Percentiles rank a stretch among this genome's conserved stretches.
These are phyloP conservation scores for Climacium dendroides DNA, from an alignment of 225 moss, liverwort and hornwort genomes.

Conservation along the genomic window DNA sequence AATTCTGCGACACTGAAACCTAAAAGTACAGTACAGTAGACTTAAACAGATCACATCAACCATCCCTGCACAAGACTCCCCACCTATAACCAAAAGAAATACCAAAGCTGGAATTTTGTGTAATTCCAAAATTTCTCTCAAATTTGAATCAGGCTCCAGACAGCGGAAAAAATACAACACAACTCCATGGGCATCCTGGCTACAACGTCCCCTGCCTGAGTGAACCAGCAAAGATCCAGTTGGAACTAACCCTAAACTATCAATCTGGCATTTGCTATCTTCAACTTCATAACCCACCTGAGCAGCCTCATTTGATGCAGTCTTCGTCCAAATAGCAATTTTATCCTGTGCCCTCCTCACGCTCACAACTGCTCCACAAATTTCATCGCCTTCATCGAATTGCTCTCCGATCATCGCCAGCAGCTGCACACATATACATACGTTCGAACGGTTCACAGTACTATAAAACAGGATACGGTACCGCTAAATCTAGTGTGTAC, in stretches of 20 bases:
- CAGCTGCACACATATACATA: slow-evolving; percentile 15
- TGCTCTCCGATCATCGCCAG: slow-evolving; percentile 92
- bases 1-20: not conserved
- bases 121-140: not conserved
- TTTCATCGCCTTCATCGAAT: slow-evolving; percentile 80
- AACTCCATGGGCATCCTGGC: no score
- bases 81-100: not conserved
- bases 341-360: slow-evolving; percentile 69
- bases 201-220: not conserved
- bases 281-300: slow-evolving; percentile 30
- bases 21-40: not conserved
- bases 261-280: not conserved
- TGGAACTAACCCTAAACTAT: not conserved
- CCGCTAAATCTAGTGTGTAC: not conserved
- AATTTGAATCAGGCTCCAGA: not conserved
- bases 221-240: not conserved
- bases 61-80: not conserved
- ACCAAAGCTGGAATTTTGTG: not conserved
- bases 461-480: not conserved
- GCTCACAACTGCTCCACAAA: slow-evolving; percentile 85
- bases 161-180: not conserved
- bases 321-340: slow-evolving; percentile 83
- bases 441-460: not conserved
- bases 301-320: slow-evolving; percentile 70
- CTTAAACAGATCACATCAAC: not conserved